Base-by-base conservation (phyloP, 129 eudicot genomes). In the Centella asiatica region DNA sequence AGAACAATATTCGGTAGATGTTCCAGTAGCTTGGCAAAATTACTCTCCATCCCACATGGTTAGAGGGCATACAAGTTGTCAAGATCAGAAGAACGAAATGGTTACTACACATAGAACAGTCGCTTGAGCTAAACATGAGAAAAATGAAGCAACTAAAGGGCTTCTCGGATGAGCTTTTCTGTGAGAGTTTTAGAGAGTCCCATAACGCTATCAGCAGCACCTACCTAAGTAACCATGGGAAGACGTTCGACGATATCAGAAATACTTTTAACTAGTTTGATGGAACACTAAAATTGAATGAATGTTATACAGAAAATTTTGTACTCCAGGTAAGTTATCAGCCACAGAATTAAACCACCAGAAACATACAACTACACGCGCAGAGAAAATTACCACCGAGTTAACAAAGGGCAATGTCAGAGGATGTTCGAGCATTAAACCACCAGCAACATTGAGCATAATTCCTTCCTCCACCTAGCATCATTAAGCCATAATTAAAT, bases 361-460 rank as follows among this genome's bases (percentile, higher is more conserved):
- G n/a, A n/a, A n/a, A n/a, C n/a, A n/a, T n/a, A n/a, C n/a, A n/a
- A n/a, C n/a, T n/a, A n/a, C n/a, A n/a, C n/a, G n/a, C n/a, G n/a
- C n/a, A 48, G 65, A 69, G 74, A 59, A 61, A 60, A 64, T 63
- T n/a, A 92, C 98, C 96, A 87, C 86, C 18, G 89, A 74, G 64
- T 92, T 88, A 69, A 92, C 85, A 28, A 78, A 84, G 11, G 96
- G 96, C 66, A 80, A 69, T 4, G 82, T 76, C 68, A 92, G 74
- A 26, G 96, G 98, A 80, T 92, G 98, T 71, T 92, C 98, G 54
- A 92, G 87, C 81, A 85, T 85, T 76, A 92, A 72, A 55, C 94
- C 98, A 26, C 98, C 98, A 67, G 98, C 94, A 50, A 92, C 98
- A 63, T 84, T 78, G 40, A 92, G 78, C 32, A 75, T 66, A 48